Evolutionary conservation across 1,284 basidiomycete species (phyloP), one percentile per base, ranked within the genome.

Genomic region (Tylopilus sp.): DNA sequence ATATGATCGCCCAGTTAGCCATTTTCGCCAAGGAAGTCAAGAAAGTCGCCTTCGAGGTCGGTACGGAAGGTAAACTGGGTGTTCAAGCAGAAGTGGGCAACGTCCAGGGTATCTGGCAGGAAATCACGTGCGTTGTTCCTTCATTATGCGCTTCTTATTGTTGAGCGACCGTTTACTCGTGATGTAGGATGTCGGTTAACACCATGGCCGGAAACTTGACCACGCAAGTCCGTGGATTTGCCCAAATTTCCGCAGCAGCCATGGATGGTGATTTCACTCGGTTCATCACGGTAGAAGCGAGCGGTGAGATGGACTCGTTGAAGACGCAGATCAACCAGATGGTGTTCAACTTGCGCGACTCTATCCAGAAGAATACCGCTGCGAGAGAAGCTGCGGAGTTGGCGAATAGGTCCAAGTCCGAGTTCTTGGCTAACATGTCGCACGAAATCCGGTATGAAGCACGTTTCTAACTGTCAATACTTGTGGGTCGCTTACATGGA

Each of bases 281-380:
- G 26, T 99, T 99, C 86, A 99, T 99, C 84, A 99, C 98, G 22
- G 97, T 99, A 77, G 97, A 99, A 77, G 98, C 97, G 0, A 94
- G 91, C 64, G 98, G 98, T 63, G 98, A 99, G 81, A 99, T 99
- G 98, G 97, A 99, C 82, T 97, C 95, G 67, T 88, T 99, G 82
- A 99, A 99, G 87, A 99, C 96, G 8, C 98, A 99, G 83, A 98
- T 98, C 84, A 97, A 98, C 78, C 95, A 98, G 81, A 99, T 99
- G 97, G 96, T 99, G 66, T 98, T 96, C 85, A 97, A 97, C 78
- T 88, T 99, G 79, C 89, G 98, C 59, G 97, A 99, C 80, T 92
- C 91, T 71, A 98, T 99, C 67, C 98, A 99, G 87, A 98, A 97
- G 90, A 99, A 99, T 79, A 99, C 97, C 3, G 95, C 95, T 41